Evolutionary conservation across 495 filamentous ascomycete genomes (phyloP).

Genomic region (Xylaria castorea): DNA sequence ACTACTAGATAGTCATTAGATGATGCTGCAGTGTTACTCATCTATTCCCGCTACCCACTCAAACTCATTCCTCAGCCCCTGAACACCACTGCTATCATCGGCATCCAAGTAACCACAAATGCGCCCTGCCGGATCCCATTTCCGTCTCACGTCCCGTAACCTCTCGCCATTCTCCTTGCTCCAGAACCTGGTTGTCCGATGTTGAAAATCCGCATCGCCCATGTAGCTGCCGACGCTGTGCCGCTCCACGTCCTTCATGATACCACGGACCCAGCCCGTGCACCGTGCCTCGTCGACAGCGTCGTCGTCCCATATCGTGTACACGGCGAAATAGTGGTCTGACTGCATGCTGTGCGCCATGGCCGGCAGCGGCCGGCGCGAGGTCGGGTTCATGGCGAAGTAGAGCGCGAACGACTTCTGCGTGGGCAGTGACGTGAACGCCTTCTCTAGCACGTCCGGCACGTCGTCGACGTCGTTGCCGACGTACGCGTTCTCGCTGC

Average conservation of each 20-base stretch:
- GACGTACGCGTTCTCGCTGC: conserved; percentile 59
- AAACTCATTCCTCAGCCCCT: conserved; percentile 43
- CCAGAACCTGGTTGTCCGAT: conserved; percentile 55
- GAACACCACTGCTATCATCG: conserved; percentile 40
- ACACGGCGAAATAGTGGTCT: conserved; percentile 63
- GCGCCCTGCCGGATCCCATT: conserved; percentile 53
- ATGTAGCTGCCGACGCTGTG: conserved; percentile 56
- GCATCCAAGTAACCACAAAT: conserved; percentile 54
- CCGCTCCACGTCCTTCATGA: conserved; percentile 48
- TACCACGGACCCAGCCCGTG: conserved; percentile 47
- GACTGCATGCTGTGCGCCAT: conserved; percentile 60
- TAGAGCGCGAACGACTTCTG: conserved; percentile 52
- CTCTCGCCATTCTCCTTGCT: conserved; percentile 41
- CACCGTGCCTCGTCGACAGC: conserved; percentile 51
- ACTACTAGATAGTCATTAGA: background rate
- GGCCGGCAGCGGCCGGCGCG: conserved; percentile 45
- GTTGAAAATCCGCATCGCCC: conserved; percentile 60
- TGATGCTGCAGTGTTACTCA: background rate
- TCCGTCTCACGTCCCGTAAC: conserved; percentile 47
- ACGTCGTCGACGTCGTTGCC: conserved; percentile 53
- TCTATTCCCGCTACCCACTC: conserved; percentile 26
- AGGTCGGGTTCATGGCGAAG: conserved; percentile 57
- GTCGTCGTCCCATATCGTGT: conserved; percentile 57
- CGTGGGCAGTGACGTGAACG: conserved; percentile 53
- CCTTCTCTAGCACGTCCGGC: conserved; percentile 47